Base-by-base conservation (phyloP, 2,329 filamentous ascomycete genomes). In the Fusarium avenaceum region DNA sequence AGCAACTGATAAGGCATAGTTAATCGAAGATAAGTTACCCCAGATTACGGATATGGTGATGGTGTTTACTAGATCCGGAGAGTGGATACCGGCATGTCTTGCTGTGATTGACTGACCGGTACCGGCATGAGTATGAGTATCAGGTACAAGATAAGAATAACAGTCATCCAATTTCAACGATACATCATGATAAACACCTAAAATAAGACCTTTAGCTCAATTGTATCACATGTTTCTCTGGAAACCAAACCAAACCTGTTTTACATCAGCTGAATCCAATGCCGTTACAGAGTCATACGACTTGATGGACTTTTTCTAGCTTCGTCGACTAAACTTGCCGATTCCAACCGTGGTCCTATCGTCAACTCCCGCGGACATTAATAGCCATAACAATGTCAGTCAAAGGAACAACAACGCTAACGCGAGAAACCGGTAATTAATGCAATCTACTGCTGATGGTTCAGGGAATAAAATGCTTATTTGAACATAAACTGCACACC, bases 11-110 rank as follows among this genome's bases (percentile, higher is more conserved):
- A 57, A 63, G 58, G 7, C 17, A 38, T 22, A 39, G 3, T 50
- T 22, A 39, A 10, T 50, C 50, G 22, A 24, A 30, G 40, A 57
- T 64, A 51, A 35, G 26, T 58, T 64, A 64, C 61, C 61, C 61
- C 61, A 1, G 61, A 64, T 64, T 64, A 24, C 24, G 7, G 24
- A 24, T 24, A 46, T 47, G 60, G 22, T 26, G 59, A 33, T 63
- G 61, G 39, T 40, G 49, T 43, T 65, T 60, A 65, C 63, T 65
- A 39, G 10, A 62, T 68, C 43, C 39, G 56, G 66, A 55, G 56
- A 43, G 65, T 69, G 66, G 65, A 43, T 46, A 62, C 65, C 30
- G 7, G 26, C 45, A 65, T 51, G 49, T n/a, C 40, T 22, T 42
- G 54, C 33, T 65, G 9, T 65, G 63, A 65, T 65, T 65, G 62